Base-by-base conservation (phyloP, 1,284 basidiomycete genomes). In the Paramarasmius palmivorus region DNA sequence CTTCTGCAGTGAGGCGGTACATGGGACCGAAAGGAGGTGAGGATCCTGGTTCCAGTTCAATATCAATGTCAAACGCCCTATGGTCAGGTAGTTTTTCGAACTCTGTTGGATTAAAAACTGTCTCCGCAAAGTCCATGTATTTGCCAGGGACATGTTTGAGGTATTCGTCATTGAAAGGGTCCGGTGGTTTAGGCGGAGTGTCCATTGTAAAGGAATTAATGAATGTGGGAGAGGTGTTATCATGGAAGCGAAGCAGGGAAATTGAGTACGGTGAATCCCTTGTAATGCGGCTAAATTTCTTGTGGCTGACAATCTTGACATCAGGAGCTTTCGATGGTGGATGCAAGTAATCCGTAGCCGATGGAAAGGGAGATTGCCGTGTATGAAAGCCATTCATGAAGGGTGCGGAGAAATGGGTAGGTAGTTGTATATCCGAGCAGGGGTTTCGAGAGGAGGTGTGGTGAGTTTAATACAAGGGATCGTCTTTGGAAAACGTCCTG, bases 11-110 rank as follows among this genome's bases (percentile, higher is more conserved):
- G 9, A 73, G 65, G 1, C 59, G 53, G 54, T 74, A 75, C 26
- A 73, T 59, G 1, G 63, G 65, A 2, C 71, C 68, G 15, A 66
- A 67, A 1, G 68, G 66, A 3, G 71, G 72, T 12, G 46, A 15
- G 23, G 57, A 64, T 2, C 67, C 70, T 1, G 67, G 64, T 40
- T 72, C 64, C n/a, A 73, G 49, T 0, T 68, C 62, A 38, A 73
- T 73, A 9, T 52, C 46, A 46, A 60, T 50, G 53, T 69, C 64
- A 40, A 58, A 61, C 0, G 58, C 53, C 2, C 59, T 51, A 51
- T 65, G 63, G 26, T 50, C 53, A 4, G 63, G 62, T 1, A 65
- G 50, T 7, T 53, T 34, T 17, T 63, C 50, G 12, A 63, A 59
- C 20, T 57, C 58, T 15, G 38, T 51, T n/a, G 57, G 50, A 9